Evolutionary conservation across 176 grass and related monocot genomes (phyloP).

Genomic region (Oryza coarctata): DNA sequence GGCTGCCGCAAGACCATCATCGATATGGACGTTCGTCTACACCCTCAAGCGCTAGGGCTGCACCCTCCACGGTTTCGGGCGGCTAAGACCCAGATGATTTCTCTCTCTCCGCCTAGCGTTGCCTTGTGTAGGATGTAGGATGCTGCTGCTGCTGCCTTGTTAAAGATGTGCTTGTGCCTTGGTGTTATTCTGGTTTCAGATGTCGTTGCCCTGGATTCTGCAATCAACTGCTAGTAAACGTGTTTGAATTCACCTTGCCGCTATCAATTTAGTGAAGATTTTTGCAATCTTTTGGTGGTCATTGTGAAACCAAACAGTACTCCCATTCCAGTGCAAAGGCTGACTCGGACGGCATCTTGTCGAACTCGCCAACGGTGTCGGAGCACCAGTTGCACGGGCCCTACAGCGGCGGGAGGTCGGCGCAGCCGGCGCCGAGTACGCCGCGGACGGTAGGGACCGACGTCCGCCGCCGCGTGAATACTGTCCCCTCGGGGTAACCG

Average conservation of each 20-base stretch:
- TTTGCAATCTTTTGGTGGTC: neutral
- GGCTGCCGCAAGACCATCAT: slow-evolving; percentile 87
- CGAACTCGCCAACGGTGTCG: too few relatives aligned
- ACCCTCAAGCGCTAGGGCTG: slow-evolving; percentile 87
- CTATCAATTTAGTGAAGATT: neutral
- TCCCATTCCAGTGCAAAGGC: too few relatives aligned
- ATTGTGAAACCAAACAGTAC: neutral
- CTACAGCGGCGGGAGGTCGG: too few relatives aligned
- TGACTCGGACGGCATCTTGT: too few relatives aligned
- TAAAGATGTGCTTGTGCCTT: too few relatives aligned
- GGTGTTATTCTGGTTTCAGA: too few relatives aligned
- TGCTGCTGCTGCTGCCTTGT: too few relatives aligned
- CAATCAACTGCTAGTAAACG: neutral
- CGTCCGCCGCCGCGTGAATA: too few relatives aligned
- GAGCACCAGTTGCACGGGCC: too few relatives aligned
- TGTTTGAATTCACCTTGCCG: neutral
- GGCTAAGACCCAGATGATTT: neutral
- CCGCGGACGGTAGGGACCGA: too few relatives aligned
- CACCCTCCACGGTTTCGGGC: slow-evolving; percentile 45
- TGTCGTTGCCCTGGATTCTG: neutral
- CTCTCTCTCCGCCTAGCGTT: neutral
- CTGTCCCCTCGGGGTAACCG: too few relatives aligned
- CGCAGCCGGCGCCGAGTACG: too few relatives aligned
- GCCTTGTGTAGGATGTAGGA: neutral
- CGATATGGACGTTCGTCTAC: slow-evolving; percentile 89